Evolutionary conservation across 1,139 yeast species (phyloP).

Genomic region (Pichia sp.): DNA sequence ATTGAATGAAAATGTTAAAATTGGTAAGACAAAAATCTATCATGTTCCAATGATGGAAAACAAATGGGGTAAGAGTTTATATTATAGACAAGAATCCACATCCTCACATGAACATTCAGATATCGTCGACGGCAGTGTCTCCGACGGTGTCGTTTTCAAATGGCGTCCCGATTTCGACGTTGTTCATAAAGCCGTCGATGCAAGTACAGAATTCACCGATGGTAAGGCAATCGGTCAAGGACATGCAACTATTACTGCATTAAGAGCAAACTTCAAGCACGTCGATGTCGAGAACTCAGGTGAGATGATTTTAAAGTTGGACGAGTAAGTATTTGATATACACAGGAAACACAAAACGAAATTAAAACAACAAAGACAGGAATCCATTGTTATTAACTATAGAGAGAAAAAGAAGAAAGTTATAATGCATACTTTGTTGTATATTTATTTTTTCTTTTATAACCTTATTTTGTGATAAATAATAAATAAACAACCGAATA

Average conservation of each 20-base stretch:
- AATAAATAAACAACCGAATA: too few relatives aligned
- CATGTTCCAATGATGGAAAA: slow-evolving; percentile 81
- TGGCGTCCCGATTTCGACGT: slow-evolving; percentile 85
- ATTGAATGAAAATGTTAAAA: slow-evolving; percentile 41
- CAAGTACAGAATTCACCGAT: slow-evolving; percentile 49
- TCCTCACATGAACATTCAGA: slow-evolving; percentile 35
- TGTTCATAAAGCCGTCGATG: slow-evolving; percentile 60
- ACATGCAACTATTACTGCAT: slow-evolving; percentile 71
- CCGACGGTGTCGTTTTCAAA: slow-evolving; percentile 46
- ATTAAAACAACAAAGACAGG: too few relatives aligned
- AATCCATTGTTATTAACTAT: too few relatives aligned
- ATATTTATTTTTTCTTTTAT: neutral
- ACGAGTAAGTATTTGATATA: slow-evolving; percentile 12
- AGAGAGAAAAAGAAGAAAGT: neutral
- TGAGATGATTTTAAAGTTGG: slow-evolving; percentile 28
- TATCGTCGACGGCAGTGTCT: slow-evolving; percentile 43
- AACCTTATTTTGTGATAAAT: too few relatives aligned
- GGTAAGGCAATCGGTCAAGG: slow-evolving; percentile 55
- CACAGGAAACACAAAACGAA: neutral
- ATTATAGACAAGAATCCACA: slow-evolving; percentile 12
- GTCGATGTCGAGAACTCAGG: slow-evolving; percentile 51
- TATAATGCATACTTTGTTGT: neutral
- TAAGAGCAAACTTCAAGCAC: slow-evolving; percentile 69
- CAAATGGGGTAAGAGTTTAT: slow-evolving; percentile 54
- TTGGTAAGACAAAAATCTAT: slow-evolving; percentile 52